A percentile compares a stretch with the other conserved stretches of the same genome.
phyloP scores from a whole-genome alignment of 495 filamentous ascomycete species.

The Penicillium longicatenatum region DNA sequence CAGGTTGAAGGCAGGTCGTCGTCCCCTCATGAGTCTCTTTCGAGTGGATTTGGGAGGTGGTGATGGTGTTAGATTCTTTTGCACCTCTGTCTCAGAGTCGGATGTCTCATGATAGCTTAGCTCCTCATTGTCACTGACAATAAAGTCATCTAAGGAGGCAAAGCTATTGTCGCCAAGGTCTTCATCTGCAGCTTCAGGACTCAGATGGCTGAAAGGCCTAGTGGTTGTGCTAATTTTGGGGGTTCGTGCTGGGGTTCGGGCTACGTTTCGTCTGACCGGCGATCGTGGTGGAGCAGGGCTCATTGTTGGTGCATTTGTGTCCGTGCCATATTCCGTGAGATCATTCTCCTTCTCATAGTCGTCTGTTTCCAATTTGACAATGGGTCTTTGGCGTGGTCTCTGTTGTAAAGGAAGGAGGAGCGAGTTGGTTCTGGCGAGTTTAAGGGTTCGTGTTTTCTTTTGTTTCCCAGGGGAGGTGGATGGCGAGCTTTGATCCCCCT shows the following conservation, averaged over 20 bases:
- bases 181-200: slow-evolving; percentile 22
- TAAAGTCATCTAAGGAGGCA: slow-evolving; percentile 45
- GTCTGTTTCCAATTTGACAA: slow-evolving; percentile 31
- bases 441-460: slow-evolving; percentile 27
- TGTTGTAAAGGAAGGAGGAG: slow-evolving; percentile 33
- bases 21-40: slow-evolving; percentile 41
- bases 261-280: slow-evolving; percentile 20
- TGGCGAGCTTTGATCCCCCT: slow-evolving; percentile 10
- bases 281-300: slow-evolving; percentile 26
- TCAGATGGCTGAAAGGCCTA: slow-evolving; percentile 18
- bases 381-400: slow-evolving; percentile 25
- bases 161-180: slow-evolving; percentile 34
- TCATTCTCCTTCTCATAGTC: slow-evolving; percentile 51
- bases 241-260: slow-evolving; percentile 18
- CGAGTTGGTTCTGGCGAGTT: slow-evolving; percentile 40
- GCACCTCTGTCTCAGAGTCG: slow-evolving; percentile 34
- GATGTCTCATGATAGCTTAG: slow-evolving; percentile 42
- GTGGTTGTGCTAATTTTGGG: slow-evolving; percentile 17
- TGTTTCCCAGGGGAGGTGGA: slow-evolving; percentile 20
- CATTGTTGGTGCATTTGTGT: slow-evolving; percentile 13
- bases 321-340: slow-evolving; percentile 28
- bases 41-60: slow-evolving; percentile 30
- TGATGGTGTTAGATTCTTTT: slow-evolving; percentile 21
- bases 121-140: slow-evolving; percentile 51
- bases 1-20: slow-evolving; percentile 28